Conservation (phyloP, 2,329 filamentous ascomycete genomes). For the Aspergillus sp. region DNA sequence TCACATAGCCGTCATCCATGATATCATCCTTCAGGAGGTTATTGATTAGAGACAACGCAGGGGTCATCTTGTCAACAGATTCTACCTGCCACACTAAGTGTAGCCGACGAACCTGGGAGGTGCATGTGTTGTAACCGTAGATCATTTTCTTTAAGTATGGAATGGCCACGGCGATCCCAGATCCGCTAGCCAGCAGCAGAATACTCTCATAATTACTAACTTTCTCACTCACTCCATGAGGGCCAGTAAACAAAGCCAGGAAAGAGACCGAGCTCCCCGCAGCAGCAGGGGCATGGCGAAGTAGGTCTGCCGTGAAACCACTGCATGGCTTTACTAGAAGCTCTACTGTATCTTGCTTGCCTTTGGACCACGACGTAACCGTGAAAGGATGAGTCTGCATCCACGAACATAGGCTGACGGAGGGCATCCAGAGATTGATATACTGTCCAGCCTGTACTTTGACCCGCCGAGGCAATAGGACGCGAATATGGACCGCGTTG, state of each 20-base stretch:
- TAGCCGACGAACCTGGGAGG: conserved; percentile 26
- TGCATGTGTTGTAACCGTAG: conserved; percentile 32
- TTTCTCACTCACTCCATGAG: conserved; percentile 28
- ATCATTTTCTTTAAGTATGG: conserved; percentile 39
- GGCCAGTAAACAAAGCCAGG: conserved; percentile 32
- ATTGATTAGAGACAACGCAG: conserved; percentile 20
- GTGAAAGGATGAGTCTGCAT: conserved; percentile 26
- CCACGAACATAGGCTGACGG: conserved; percentile 24
- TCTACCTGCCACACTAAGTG: conserved; percentile 37
- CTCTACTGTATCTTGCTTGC: conserved; percentile 27
- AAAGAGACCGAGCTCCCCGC: conserved; percentile 19
- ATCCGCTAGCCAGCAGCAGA: conserved; percentile 33
- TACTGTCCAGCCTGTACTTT: conserved; percentile 27
- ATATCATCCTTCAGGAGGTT: conserved; percentile 17
- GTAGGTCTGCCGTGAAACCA: conserved; percentile 29
- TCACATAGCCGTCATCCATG: conserved; percentile 21
- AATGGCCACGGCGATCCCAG: conserved; percentile 32
- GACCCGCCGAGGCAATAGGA: conserved; percentile 22
- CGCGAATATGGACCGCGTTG: conserved; percentile 16
- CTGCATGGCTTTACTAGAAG: conserved; percentile 31
- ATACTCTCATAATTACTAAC: conserved; percentile 33
- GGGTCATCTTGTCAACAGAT: conserved; percentile 11
- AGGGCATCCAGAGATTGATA: conserved; percentile 30
- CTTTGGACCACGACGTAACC: conserved; percentile 27
- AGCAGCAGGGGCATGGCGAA: conserved; percentile 11